A percentile compares a stretch with the other conserved stretches of the same genome.
These are phyloP conservation scores for Candida quercuum DNA, from an alignment of 805 yeast genomes.

Conservation along the genomic window DNA sequence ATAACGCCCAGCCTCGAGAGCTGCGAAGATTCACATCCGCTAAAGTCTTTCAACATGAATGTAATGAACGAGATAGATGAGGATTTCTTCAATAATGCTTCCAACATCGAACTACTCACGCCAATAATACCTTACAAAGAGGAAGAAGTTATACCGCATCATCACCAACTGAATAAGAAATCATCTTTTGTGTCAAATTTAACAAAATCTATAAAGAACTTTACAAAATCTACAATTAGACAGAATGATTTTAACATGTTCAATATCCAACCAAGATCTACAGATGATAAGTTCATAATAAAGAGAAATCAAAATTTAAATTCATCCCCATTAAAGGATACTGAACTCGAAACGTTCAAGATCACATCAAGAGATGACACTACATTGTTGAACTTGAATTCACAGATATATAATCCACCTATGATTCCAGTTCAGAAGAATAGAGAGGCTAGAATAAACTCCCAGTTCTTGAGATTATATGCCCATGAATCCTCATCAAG, in stretches of 20 bases:
- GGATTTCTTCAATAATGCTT: constrained; percentile 12
- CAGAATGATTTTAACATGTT: constrained; percentile 16
- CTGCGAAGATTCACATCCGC: constrained; percentile 15
- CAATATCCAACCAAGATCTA: constrained; percentile 22
- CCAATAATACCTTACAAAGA: constrained; percentile 3
- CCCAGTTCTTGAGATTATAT: constrained; percentile 42
- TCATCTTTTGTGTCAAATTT: constrained; percentile 21
- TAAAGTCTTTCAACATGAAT: constrained; percentile 8
- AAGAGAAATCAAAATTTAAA: not conserved
- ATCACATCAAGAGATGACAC: constrained; percentile 14
- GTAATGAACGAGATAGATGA: constrained; percentile 20
- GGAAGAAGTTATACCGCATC: not conserved
- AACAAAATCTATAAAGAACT: constrained; percentile 14
- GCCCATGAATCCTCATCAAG: constrained; percentile 44
- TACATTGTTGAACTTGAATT: not conserved
- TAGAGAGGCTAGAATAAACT: constrained; percentile 47
- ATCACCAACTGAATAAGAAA: constrained; percentile 3
- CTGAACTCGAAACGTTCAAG: constrained; percentile 23
- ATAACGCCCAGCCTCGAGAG: constrained; percentile 10
- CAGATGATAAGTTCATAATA: constrained; percentile 19
- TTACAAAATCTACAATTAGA: constrained; percentile 12
- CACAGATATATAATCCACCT: constrained; percentile 3
- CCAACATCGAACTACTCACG: not conserved
- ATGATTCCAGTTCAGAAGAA: constrained; percentile 7
- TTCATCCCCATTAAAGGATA: constrained; percentile 4